Conservation (phyloP, 2,329 filamentous ascomycete species). For the Thermoascus crustaceus region DNA sequence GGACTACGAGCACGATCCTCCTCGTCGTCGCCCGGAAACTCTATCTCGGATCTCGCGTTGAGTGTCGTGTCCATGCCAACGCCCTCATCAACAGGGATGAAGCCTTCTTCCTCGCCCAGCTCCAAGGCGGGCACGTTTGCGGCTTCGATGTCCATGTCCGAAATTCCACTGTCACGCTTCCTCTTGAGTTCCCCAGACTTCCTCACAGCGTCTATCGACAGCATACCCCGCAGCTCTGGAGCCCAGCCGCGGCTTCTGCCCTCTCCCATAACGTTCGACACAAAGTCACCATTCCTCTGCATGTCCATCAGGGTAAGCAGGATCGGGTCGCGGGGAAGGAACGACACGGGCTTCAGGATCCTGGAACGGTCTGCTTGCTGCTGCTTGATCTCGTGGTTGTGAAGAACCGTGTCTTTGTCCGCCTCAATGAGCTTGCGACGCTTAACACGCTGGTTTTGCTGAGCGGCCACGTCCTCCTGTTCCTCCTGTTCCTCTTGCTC, state of each 20-base stretch:
- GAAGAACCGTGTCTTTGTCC: slow-evolving; percentile 73
- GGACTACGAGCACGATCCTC: slow-evolving; percentile 23
- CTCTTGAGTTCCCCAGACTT: slow-evolving; percentile 77
- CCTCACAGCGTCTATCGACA: slow-evolving; percentile 77
- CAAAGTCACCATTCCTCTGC: slow-evolving; percentile 84
- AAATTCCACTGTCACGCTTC: slow-evolving; percentile 83
- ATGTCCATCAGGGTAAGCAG: slow-evolving; percentile 82
- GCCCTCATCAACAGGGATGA: slow-evolving; percentile 41
- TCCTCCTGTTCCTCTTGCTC: slow-evolving; percentile 19
- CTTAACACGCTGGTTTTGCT: slow-evolving; percentile 64
- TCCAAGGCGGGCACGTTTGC: slow-evolving; percentile 54
- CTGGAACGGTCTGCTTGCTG: slow-evolving; percentile 79
- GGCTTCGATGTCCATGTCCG: slow-evolving; percentile 64
- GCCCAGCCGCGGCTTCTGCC: slow-evolving; percentile 75
- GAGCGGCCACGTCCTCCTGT: slow-evolving; percentile 45
- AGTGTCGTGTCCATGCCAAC: slow-evolving; percentile 42
- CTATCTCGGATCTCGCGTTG: slow-evolving; percentile 52
- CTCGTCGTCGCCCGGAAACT: slow-evolving; percentile 57
- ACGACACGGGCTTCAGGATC: slow-evolving; percentile 74
- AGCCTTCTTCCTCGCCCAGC: slow-evolving; percentile 58
- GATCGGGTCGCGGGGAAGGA: slow-evolving; percentile 78
- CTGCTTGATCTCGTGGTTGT: slow-evolving; percentile 68
- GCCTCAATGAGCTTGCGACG: slow-evolving; percentile 74
- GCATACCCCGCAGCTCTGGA: slow-evolving; percentile 81
- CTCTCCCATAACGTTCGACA: slow-evolving; percentile 76